These are phyloP conservation scores for Zopfia rhizophila DNA, from an alignment of 2,329 filamentous ascomycete species.

Conservation along the genomic window DNA sequence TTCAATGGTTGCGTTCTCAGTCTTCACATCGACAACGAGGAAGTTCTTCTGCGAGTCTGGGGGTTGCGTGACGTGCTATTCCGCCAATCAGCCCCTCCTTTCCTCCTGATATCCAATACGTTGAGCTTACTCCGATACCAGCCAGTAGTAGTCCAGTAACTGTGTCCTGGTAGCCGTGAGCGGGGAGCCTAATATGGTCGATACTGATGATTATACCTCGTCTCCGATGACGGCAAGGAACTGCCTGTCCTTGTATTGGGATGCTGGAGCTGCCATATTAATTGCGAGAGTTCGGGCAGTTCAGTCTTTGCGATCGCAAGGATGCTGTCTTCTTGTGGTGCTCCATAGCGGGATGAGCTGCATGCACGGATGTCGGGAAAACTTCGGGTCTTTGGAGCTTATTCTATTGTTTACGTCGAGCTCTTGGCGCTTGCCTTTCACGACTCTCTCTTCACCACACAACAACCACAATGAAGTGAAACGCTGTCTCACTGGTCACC, in stretches of 20 bases:
- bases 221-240: slow-evolving; percentile 98
- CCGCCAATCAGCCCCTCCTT: slow-evolving; percentile 10
- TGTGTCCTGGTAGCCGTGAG: slow-evolving; percentile 74
- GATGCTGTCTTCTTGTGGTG: neutral
- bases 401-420: slow-evolving; percentile 3
- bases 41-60: slow-evolving; percentile 97
- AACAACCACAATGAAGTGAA: slow-evolving; percentile 2
- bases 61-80: slow-evolving; percentile 86
- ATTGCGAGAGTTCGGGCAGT: neutral
- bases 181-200: slow-evolving; percentile 1
- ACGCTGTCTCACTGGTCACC: slow-evolving; percentile 1
- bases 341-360: slow-evolving; percentile 4
- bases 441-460: neutral
- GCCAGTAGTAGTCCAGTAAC: slow-evolving; percentile 95
- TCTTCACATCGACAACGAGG: slow-evolving; percentile 94
- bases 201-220: slow-evolving; percentile 69
- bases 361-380: neutral
- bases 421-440: neutral
- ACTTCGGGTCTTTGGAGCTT: neutral
- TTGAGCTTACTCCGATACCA: slow-evolving; percentile 82
- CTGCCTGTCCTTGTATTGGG: slow-evolving; percentile 81
- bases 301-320: neutral
- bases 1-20: slow-evolving; percentile 87
- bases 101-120: neutral
- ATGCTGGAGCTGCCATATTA: slow-evolving; percentile 68